Percentiles rank a stretch among this genome's conserved stretches.
Evolutionary conservation across 805 yeast genomes (phyloP).

Genomic region (Nematodospora valgi): DNA sequence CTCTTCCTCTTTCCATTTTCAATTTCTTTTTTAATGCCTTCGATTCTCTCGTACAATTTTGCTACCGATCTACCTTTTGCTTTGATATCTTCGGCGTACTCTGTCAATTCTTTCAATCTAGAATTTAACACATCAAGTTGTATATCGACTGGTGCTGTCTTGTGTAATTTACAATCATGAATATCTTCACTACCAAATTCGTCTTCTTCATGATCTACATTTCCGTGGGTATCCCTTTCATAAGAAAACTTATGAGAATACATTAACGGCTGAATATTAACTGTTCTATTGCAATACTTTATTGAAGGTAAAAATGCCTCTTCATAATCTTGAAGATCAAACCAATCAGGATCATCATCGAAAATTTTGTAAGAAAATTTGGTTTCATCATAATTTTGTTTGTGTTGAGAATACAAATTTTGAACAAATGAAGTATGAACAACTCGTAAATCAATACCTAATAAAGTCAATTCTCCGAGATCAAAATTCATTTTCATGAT

Average conservation of each 20-base stretch:
- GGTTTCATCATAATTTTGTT: conserved; percentile 5
- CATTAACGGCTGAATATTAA: conserved; percentile 59
- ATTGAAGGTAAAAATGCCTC: conserved; percentile 50
- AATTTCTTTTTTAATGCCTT: conserved; percentile 18
- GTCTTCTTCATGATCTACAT: not conserved
- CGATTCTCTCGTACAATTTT: conserved; percentile 16
- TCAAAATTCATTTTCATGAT: conserved; percentile 58
- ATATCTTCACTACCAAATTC: conserved; percentile 21
- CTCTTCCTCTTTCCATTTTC: conserved; percentile 3
- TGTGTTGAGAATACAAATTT: conserved; percentile 19
- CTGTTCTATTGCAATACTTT: conserved; percentile 31
- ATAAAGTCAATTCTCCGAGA: conserved; percentile 58
- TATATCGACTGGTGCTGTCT: conserved; percentile 24
- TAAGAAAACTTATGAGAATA: conserved; percentile 70
- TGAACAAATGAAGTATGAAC: conserved; percentile 46
- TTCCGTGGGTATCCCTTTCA: conserved; percentile 45
- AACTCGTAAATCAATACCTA: conserved; percentile 58
- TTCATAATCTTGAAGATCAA: conserved; percentile 57
- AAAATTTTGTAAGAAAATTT: conserved; percentile 30
- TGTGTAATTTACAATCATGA: conserved; percentile 27
- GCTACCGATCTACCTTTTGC: conserved; percentile 4
- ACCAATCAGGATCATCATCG: conserved; percentile 60
- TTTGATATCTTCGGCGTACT: conserved; percentile 13
- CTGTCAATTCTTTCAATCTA: conserved; percentile 24
- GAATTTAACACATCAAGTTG: conserved; percentile 23